Conservation (phyloP, 1,139 yeast genomes). For the Yamadazyma blattariae region DNA sequence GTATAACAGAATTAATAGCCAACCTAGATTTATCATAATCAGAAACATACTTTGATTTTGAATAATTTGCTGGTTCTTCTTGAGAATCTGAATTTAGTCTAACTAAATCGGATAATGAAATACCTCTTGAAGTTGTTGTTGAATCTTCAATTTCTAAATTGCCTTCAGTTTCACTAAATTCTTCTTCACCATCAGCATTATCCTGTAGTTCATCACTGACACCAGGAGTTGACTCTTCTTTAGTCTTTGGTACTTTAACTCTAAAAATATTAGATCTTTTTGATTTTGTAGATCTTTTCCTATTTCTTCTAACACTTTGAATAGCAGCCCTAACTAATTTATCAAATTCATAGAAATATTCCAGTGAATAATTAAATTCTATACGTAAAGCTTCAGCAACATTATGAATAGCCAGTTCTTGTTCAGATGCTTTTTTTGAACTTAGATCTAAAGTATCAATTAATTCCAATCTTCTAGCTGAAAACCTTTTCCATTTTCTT, state of each 20-base stretch:
- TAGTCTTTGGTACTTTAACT: conserved; percentile 6
- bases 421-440: conserved; percentile 85
- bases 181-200: conserved; percentile 7
- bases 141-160: neutral
- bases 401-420: conserved; percentile 71
- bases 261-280: conserved; percentile 12
- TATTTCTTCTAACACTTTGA: conserved; percentile 54
- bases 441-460: conserved; percentile 80
- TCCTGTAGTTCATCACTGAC: conserved; percentile 2
- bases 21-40: conserved; percentile 35
- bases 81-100: conserved; percentile 32
- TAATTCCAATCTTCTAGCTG: conserved; percentile 82
- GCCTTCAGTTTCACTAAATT: conserved; percentile 2
- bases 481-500: conserved; percentile 80
- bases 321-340: conserved; percentile 90
- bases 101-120: conserved; percentile 38
- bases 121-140: conserved; percentile 15
- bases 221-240: neutral
- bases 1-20: conserved; percentile 37
- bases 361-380: conserved; percentile 70
- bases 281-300: conserved; percentile 40
- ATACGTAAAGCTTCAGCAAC: conserved; percentile 74
- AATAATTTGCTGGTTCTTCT: conserved; percentile 36
- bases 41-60: conserved; percentile 27
- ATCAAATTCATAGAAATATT: conserved; percentile 70